phyloP scores from a whole-genome alignment of 2,329 filamentous ascomycete species.

The Monosporascus sp. region DNA sequence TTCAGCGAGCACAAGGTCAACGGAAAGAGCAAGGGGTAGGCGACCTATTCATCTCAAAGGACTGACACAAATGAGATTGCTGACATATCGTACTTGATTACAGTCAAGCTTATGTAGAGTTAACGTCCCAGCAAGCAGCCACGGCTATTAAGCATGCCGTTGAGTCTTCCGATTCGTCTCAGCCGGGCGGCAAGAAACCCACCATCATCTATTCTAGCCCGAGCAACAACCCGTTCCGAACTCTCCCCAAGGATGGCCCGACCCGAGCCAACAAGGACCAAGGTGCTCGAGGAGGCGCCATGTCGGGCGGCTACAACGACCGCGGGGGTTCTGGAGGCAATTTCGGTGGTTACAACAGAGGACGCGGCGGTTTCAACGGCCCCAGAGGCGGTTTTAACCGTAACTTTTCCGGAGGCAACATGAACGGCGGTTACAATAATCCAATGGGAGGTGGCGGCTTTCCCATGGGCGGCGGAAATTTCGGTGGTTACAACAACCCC shows the following conservation, averaged over 20 bases:
- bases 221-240: conserved; percentile 81
- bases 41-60: conserved; percentile 5
- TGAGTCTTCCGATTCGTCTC: conserved; percentile 56
- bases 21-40: conserved; percentile 95
- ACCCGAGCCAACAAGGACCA: conserved; percentile 59
- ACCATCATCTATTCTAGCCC: conserved; percentile 71
- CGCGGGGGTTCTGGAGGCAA: conserved; percentile 18
- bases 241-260: conserved; percentile 82
- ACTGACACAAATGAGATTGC: neutral
- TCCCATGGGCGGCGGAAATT: conserved; percentile 26
- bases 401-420: conserved; percentile 24
- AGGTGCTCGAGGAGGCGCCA: conserved; percentile 46
- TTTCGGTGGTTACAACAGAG: conserved; percentile 19
- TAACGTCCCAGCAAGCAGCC: conserved; percentile 76
- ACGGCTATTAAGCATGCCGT: conserved; percentile 80
- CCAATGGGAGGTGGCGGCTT: conserved; percentile 22
- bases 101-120: conserved; percentile 78
- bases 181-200: conserved; percentile 63
- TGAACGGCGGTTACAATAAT: conserved; percentile 26
- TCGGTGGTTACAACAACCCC: conserved; percentile 25
- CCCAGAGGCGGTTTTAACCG: conserved; percentile 27
- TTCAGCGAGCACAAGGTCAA: conserved; percentile 99
- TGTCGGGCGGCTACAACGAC: conserved; percentile 46
- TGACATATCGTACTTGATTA: neutral
- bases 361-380: conserved; percentile 25